phyloP scores from a whole-genome alignment of 2,329 filamentous ascomycete genomes.

The Xylaria sp. region DNA sequence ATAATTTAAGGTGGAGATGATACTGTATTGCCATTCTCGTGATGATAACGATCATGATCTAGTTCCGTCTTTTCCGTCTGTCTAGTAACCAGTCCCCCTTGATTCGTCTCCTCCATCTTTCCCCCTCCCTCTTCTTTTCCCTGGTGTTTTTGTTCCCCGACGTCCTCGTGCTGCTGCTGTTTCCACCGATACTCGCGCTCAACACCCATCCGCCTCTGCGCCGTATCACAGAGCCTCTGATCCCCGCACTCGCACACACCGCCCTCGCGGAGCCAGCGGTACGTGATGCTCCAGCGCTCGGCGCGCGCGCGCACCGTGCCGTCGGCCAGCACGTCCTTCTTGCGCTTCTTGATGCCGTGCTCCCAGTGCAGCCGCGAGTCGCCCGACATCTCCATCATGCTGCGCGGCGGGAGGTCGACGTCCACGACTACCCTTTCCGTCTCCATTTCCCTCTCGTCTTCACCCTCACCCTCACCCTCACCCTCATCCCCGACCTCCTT shows the following conservation, averaged over 20 bases:
- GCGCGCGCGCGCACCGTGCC: slow-evolving; percentile 55
- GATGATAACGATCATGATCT: neutral
- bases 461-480: neutral
- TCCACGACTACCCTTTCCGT: slow-evolving; percentile 41
- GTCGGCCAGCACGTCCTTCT: slow-evolving; percentile 60
- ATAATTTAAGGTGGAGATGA: slow-evolving; percentile 16
- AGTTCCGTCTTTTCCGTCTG: neutral
- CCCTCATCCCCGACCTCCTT: no score
- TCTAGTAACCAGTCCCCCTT: neutral
- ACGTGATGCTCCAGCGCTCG: slow-evolving; percentile 66
- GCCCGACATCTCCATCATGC: slow-evolving; percentile 62
- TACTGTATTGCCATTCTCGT: slow-evolving; percentile 24
- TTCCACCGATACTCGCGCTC: slow-evolving; percentile 64
- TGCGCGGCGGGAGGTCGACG: slow-evolving; percentile 59
- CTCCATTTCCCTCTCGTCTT: neutral
- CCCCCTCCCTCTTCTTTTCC: neutral
- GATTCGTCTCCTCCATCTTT: neutral
- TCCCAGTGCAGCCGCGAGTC: slow-evolving; percentile 65
- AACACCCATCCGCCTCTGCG: slow-evolving; percentile 57
- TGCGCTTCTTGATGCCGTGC: slow-evolving; percentile 64
- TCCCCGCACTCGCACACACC: slow-evolving; percentile 62
- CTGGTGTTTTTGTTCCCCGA: neutral
- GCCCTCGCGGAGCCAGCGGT: slow-evolving; percentile 61
- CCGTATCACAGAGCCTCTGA: slow-evolving; percentile 61
- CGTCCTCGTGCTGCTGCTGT: slow-evolving; percentile 14